Evolutionary conservation across 805 yeast species (phyloP), one percentile per base, ranked within the genome.

Genomic region (Pichia heedii): DNA sequence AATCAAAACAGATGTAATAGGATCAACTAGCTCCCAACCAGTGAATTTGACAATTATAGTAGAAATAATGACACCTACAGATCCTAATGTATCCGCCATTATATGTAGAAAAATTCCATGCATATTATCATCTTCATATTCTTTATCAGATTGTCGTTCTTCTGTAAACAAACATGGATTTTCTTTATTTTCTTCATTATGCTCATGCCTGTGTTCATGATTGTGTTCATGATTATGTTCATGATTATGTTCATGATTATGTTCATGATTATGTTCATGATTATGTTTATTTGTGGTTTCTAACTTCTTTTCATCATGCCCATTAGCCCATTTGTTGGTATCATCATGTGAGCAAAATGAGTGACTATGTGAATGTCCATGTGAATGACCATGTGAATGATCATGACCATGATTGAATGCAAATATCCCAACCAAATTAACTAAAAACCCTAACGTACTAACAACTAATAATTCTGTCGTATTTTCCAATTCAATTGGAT

Each of bases 21-120:
- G 97, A 57, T 93, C 99, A 57, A 90, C 82, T 1, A 95, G 81
- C 43, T 79, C 74, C 77, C 84, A 75, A 16, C 77, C 76, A 10
- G 73, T 64, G 29, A 78, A 54, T 46, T 80, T 77, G 9, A 90
- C 84, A 33, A 93, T 64, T 5, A 87, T 43, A 0, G 98, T 90
- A 0, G 97, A 88, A 1, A 87, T 62, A n/a, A 93, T 89, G 16
- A 94, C 99, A 7, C 97, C 97, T 0, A 89, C 95, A 0, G 97
- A 90, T 0, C 99, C 99, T 34, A 93, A 67, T 0, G 97, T 89
- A 55, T 93, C 99, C 0, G 99, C 99, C 37, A 93, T 59, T 26
- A 93, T 84, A 54, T 93, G 99, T 37, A 93, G 67, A 55, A 93
- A 93, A 5, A 93, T 86, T 13, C 99, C 99, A 45, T 82, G 79